A percentile compares a stretch with the other conserved stretches of the same genome.
phyloP scores from a whole-genome alignment of 1,139 yeast species.

The Saccharomycopsis crataegensis region DNA sequence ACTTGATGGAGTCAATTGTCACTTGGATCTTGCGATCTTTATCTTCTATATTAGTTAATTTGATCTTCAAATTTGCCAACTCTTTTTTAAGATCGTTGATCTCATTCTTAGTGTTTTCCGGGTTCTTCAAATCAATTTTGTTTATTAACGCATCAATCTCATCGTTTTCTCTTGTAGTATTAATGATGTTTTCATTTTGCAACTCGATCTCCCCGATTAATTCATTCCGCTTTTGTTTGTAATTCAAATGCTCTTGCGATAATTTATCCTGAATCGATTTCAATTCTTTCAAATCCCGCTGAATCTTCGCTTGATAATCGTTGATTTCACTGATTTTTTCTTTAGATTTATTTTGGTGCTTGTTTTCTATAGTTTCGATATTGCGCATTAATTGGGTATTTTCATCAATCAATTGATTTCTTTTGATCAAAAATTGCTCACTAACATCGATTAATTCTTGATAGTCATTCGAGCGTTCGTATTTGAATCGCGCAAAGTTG shows the following conservation, averaged over 20 bases:
- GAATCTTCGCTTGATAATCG: slow-evolving; percentile 51
- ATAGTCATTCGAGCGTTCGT: slow-evolving; percentile 64
- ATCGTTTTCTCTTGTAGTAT: slow-evolving; percentile 52
- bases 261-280: slow-evolving; percentile 59
- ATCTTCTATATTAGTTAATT: slow-evolving; percentile 37
- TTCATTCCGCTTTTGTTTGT: slow-evolving; percentile 54
- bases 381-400: slow-evolving; percentile 38
- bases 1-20: slow-evolving; percentile 53
- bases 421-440: slow-evolving; percentile 41
- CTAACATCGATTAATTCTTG: slow-evolving; percentile 52
- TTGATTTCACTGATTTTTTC: slow-evolving; percentile 41
- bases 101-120: slow-evolving; percentile 49
- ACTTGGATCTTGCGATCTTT: slow-evolving; percentile 45
- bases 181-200: slow-evolving; percentile 46
- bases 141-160: slow-evolving; percentile 49
- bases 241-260: slow-evolving; percentile 57
- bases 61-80: slow-evolving; percentile 10
- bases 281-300: slow-evolving; percentile 53
- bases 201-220: slow-evolving; percentile 41
- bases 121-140: slow-evolving; percentile 48
- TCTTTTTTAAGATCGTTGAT: slow-evolving; percentile 34
- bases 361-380: slow-evolving; percentile 35
- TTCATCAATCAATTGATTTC: slow-evolving; percentile 32
- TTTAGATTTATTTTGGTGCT: slow-evolving; percentile 25
- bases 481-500: slow-evolving; percentile 79